These are phyloP conservation scores for Actinomucor elegans DNA, from an alignment of 371 early-diverging fungal genomes.

Conservation along the genomic window DNA sequence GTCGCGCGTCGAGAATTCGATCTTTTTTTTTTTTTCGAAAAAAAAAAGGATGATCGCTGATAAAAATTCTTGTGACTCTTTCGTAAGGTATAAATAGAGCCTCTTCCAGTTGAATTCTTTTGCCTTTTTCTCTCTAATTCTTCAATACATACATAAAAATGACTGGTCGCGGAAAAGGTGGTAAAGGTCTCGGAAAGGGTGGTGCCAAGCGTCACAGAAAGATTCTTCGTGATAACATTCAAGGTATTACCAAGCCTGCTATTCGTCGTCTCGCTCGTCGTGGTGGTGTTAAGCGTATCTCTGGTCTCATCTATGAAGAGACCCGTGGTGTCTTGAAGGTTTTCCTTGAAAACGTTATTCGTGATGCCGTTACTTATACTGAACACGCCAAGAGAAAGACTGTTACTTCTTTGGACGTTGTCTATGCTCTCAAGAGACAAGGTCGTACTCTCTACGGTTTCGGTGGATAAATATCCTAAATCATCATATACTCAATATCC, in stretches of 20 bases:
- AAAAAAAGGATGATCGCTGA: constrained; percentile 14
- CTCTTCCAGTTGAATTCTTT: constrained; percentile 6
- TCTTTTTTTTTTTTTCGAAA: constrained; percentile 3
- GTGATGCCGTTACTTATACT: constrained; percentile 98
- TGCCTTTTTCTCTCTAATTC: constrained; percentile 13
- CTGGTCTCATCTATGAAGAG: constrained; percentile 98
- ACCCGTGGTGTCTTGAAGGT: constrained; percentile 96
- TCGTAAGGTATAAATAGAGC: constrained; percentile 15
- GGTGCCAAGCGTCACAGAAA: constrained; percentile 99
- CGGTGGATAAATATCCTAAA: constrained; percentile 17
- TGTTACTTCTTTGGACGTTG: constrained; percentile 80
- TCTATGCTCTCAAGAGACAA: constrained; percentile 98
- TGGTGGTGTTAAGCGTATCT: constrained; percentile 99
- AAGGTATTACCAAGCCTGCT: constrained; percentile 99
- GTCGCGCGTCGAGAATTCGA: constrained; percentile 1
- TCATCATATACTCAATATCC: constrained; percentile 2
- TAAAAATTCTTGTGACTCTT: constrained; percentile 16
- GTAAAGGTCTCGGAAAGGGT: constrained; percentile 97
- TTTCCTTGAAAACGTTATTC: constrained; percentile 98
- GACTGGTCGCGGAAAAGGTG: constrained; percentile 97
- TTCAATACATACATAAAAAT: constrained; percentile 39
- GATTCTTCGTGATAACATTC: constrained; percentile 98
- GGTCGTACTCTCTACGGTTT: constrained; percentile 90
- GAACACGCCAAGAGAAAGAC: constrained; percentile 99
- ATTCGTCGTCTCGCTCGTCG: constrained; percentile 99